Conservation (phyloP, 257 asterid species). For the Dorcoceras hygrometricum region DNA sequence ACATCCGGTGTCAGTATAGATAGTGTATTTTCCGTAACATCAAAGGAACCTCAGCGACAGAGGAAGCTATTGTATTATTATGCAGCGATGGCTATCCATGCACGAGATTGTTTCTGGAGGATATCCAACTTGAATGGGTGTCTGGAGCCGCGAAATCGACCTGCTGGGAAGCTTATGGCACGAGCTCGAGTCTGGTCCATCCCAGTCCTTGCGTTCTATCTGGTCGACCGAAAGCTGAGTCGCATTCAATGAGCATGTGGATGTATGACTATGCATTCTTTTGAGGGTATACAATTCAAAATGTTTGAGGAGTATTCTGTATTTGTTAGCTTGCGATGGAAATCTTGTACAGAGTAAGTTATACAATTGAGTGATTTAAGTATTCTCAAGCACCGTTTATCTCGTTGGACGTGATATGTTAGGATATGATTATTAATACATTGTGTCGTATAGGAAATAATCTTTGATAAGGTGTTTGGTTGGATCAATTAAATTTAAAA, state of each 20-base stretch:
- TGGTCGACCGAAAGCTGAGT: slow-evolving; percentile 26
- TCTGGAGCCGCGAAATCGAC: slow-evolving; percentile 41
- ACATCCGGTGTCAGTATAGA: slow-evolving; percentile 53
- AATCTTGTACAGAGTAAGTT: no score
- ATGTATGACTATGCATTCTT: slow-evolving; percentile 23
- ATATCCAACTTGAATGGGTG: slow-evolving; percentile 41
- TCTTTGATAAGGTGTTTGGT: no score
- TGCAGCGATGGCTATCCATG: slow-evolving; percentile 82
- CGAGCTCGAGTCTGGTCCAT: slow-evolving; percentile 40
- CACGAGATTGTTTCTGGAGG: slow-evolving; percentile 42
- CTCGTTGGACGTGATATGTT: no score
- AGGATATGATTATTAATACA: no score
- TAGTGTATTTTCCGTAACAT: slow-evolving; percentile 41
- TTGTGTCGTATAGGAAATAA: no score
- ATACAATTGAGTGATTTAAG: no score
- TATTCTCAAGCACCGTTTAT: no score
- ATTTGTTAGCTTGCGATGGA: no score
- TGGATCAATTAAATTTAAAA: no score
- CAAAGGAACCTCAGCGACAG: slow-evolving; percentile 70
- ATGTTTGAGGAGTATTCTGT: not conserved
- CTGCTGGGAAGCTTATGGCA: slow-evolving; percentile 86
- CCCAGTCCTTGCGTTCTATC: slow-evolving; percentile 64
- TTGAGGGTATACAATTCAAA: slow-evolving; percentile 11
- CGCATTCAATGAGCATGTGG: slow-evolving; percentile 30
- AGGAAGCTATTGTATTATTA: slow-evolving; percentile 50